Conservation (phyloP, 2,329 filamentous ascomycete genomes). For the Aspergillus sp. region DNA sequence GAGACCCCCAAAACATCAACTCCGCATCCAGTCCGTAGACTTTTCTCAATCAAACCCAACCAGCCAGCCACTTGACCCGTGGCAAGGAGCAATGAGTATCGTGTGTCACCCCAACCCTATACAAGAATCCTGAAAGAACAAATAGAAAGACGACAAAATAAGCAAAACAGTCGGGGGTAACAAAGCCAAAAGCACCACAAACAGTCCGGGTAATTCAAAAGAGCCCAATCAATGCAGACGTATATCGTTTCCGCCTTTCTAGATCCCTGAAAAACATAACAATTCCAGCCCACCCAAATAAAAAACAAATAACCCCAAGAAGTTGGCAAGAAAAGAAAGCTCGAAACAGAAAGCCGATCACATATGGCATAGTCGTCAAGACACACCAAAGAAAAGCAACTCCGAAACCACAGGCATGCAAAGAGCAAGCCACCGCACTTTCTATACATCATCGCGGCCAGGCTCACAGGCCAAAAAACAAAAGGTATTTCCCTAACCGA, state of each 20-base stretch:
- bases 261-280: conserved; percentile 28
- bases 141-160: conserved; percentile 16
- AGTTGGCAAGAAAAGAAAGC: conserved; percentile 17
- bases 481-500: conserved; percentile 27
- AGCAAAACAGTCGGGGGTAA: conserved; percentile 15
- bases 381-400: conserved; percentile 25
- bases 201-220: conserved; percentile 11
- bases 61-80: conserved; percentile 23
- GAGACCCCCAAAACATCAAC: conserved; percentile 26
- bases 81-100: conserved; percentile 26
- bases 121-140: conserved; percentile 22
- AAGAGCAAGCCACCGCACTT: conserved; percentile 30
- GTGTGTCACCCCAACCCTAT: conserved; percentile 28
- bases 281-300: conserved; percentile 29
- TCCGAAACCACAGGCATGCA: conserved; percentile 29
- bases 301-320: conserved; percentile 16
- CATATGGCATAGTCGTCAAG: conserved; percentile 26
- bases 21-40: conserved; percentile 35
- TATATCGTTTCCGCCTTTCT: conserved; percentile 43
- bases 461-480: conserved; percentile 24
- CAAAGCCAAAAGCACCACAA: conserved; percentile 10
- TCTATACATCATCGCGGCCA: conserved; percentile 37
- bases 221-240: conserved; percentile 37
- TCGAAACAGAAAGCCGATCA: conserved; percentile 21
- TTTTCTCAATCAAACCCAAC: conserved; percentile 25